A percentile compares a stretch with the other conserved stretches of the same genome.
Conservation (phyloP, 305 asterid genomes). For the Rubia tinctorum region DNA sequence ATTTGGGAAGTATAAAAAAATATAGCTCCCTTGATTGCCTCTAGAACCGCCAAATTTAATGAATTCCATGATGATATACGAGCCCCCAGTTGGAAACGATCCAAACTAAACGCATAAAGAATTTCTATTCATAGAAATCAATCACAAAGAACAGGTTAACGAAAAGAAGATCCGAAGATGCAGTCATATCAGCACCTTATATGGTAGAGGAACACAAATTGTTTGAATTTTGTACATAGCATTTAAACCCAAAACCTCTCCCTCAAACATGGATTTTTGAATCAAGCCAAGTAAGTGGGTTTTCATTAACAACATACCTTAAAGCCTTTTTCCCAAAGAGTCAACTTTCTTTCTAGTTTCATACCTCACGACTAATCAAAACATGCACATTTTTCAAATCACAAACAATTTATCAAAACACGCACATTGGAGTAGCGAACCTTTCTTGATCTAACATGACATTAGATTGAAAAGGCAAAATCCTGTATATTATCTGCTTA, state of each 20-base stretch:
- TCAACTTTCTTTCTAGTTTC: background rate
- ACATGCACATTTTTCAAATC: too few relatives aligned
- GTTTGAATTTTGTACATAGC: slow-evolving; percentile 86
- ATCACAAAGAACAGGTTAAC: background rate
- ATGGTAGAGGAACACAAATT: slow-evolving; percentile 87
- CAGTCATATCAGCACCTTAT: slow-evolving; percentile 42
- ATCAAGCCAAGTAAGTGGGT: slow-evolving; percentile 6
- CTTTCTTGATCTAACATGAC: background rate
- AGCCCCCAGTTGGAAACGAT: slow-evolving; percentile 80
- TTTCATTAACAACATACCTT: too few relatives aligned
- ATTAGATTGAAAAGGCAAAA: too few relatives aligned
- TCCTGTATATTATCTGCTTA: too few relatives aligned
- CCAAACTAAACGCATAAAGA: slow-evolving; percentile 49
- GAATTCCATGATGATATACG: slow-evolving; percentile 89
- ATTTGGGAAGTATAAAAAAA: slow-evolving; percentile 10
- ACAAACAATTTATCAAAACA: background rate
- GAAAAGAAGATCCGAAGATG: slow-evolving; percentile 1
- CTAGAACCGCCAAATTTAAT: slow-evolving; percentile 82
- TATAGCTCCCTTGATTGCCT: slow-evolving; percentile 64
- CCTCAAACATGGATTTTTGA: slow-evolving; percentile 91
- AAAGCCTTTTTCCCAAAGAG: background rate
- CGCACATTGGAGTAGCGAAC: background rate
- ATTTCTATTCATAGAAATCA: background rate
- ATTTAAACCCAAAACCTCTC: slow-evolving; percentile 88
- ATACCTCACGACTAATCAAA: too few relatives aligned